phyloP scores from a whole-genome alignment of 139 green algal species.

The Volvox africanus region DNA sequence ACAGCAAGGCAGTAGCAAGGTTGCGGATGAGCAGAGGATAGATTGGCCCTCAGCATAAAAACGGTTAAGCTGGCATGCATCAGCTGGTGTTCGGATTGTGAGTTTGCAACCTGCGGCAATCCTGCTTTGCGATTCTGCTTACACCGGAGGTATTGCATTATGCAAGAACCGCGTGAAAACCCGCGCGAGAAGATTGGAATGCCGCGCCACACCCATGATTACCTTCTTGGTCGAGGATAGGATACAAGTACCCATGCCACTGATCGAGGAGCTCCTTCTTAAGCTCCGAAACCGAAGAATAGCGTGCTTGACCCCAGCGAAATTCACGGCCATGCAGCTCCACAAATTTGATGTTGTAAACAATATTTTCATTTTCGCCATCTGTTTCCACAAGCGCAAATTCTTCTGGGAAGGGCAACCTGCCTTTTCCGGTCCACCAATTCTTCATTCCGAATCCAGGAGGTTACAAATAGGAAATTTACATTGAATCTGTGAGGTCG shows the following conservation, averaged over 20 bases:
- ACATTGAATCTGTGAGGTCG: too few relatives aligned
- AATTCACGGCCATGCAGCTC: background rate
- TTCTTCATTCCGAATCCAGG: background rate
- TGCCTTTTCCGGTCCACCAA: background rate
- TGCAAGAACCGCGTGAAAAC: too few relatives aligned
- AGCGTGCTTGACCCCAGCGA: background rate
- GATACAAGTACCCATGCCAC: slow-evolving; percentile 4
- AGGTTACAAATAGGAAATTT: too few relatives aligned
- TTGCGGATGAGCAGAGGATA: too few relatives aligned
- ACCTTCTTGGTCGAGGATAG: background rate
- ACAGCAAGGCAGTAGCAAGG: too few relatives aligned
- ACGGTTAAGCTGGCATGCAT: too few relatives aligned
- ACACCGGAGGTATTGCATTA: too few relatives aligned
- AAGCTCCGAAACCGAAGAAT: background rate
- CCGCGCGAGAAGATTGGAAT: too few relatives aligned
- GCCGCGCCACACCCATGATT: background rate
- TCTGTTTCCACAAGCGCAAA: background rate
- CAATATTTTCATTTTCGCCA: background rate
- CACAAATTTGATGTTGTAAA: background rate
- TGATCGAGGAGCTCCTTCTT: background rate
- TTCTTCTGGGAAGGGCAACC: background rate
- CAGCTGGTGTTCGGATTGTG: too few relatives aligned
- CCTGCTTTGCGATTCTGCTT: too few relatives aligned
- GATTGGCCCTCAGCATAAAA: too few relatives aligned
- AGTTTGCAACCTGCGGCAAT: too few relatives aligned